Conservation (phyloP, 1,284 basidiomycete genomes). For the Anthracocystis setariae region DNA sequence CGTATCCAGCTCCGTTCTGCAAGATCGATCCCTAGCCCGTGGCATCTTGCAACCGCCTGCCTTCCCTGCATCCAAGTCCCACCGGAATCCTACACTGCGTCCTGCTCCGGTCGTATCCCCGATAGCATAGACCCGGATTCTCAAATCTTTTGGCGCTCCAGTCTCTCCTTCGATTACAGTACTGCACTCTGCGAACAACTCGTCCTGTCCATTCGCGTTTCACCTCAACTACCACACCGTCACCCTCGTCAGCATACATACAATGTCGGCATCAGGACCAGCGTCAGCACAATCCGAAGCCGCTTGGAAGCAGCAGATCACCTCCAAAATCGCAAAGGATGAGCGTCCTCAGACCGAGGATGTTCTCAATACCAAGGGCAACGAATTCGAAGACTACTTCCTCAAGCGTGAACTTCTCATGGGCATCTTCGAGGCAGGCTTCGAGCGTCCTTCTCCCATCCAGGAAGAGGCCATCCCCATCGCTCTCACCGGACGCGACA, state of each 20-base stretch:
- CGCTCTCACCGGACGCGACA: slow-evolving; percentile 75
- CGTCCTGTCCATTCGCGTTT: not conserved
- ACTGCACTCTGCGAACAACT: too few species aligned
- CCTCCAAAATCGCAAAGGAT: slow-evolving; percentile 53
- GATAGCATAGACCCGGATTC: not conserved
- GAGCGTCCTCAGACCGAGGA: slow-evolving; percentile 67
- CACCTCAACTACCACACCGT: slow-evolving; percentile 1
- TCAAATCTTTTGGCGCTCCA: not conserved
- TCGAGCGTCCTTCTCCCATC: slow-evolving; percentile 95
- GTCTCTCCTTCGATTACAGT: too few species aligned
- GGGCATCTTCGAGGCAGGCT: slow-evolving; percentile 70
- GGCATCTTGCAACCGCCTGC: not conserved
- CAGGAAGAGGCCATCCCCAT: slow-evolving; percentile 84
- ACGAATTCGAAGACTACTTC: slow-evolving; percentile 68
- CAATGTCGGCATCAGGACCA: slow-evolving; percentile 57
- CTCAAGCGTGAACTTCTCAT: slow-evolving; percentile 67
- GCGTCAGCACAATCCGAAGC: slow-evolving; percentile 57
- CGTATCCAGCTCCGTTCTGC: slow-evolving; percentile 1
- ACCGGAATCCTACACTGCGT: slow-evolving; percentile 1
- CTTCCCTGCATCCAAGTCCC: not conserved
- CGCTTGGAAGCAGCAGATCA: slow-evolving; percentile 54
- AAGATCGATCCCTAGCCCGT: not conserved
- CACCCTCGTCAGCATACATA: slow-evolving; percentile 7
- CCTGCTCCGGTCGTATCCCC: not conserved
- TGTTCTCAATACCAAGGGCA: slow-evolving; percentile 66